Conservation (phyloP, 1,139 yeast genomes). For the Pichia sp. region DNA sequence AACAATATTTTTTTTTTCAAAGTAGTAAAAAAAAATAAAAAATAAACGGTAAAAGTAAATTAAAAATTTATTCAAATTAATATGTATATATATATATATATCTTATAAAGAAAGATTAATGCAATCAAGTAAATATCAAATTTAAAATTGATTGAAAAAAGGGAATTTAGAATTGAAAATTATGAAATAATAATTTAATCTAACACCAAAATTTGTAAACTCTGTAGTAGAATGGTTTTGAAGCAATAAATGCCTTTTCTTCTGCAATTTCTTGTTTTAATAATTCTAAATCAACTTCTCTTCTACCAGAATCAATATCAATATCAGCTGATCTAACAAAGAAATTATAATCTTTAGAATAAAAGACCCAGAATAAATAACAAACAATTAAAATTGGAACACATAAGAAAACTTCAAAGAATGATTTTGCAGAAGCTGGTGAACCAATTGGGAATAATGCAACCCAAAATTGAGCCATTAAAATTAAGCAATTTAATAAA, state of each 20-base stretch:
- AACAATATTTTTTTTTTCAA: too few species aligned
- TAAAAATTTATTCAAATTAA: too few species aligned
- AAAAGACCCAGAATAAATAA: slow-evolving; percentile 52
- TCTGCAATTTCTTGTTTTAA: slow-evolving; percentile 60
- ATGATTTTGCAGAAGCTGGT: slow-evolving; percentile 47
- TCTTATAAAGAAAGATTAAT: too few species aligned
- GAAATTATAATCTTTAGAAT: slow-evolving; percentile 47
- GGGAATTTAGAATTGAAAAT: background rate
- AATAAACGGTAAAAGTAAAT: too few species aligned
- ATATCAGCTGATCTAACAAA: slow-evolving; percentile 45
- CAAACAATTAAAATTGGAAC: slow-evolving; percentile 54
- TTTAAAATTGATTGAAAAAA: background rate
- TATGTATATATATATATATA: too few species aligned
- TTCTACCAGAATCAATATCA: slow-evolving; percentile 67
- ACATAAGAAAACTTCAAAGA: slow-evolving; percentile 59
- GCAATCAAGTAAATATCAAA: too few species aligned
- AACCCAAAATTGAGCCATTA: slow-evolving; percentile 70
- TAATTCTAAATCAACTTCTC: slow-evolving; percentile 57
- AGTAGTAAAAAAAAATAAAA: too few species aligned
- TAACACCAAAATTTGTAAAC: slow-evolving; percentile 52
- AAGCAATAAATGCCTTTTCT: slow-evolving; percentile 46
- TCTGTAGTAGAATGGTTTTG: slow-evolving; percentile 50
- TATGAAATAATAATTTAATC: slow-evolving; percentile 1
- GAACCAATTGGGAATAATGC: slow-evolving; percentile 63
- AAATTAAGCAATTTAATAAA: slow-evolving; percentile 52